Evolutionary conservation across 805 yeast genomes (phyloP), one percentile per base, ranked within the genome.

Genomic region (Starmerella ratchasimensis): DNA sequence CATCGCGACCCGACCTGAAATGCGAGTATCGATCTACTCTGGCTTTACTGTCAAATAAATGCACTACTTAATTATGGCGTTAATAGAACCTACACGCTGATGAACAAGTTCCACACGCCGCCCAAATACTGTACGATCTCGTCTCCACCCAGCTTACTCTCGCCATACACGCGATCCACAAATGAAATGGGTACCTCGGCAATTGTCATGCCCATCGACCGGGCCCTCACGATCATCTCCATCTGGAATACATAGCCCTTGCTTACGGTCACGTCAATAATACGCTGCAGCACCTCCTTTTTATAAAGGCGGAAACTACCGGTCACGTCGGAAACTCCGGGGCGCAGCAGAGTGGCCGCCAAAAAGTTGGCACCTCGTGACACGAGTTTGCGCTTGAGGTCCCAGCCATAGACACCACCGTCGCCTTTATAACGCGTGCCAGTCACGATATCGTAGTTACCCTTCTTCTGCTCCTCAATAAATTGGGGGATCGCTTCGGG

Each of bases 341-440:
- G 88, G 55, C 81, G 69, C 52, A 78, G 68, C 32, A 75, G 72
- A 18, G 75, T 70, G 24, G 80, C 66, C 29, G 88, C 84, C 49
- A 79, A 62, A 60, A 79, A 77, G 60, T 78, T 78, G 52, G 88
- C 88, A 29, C 86, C 86, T 54, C 86, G 67, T 13, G 81, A 74
- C 34, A 76, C 80, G 54, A 79, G 64, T 55, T 78, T 78, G 54
- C 88, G 65, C 66, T 78, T 77, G 57, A 78, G 68, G 53, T 79
- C 84, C 88, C 88, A 78, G 34, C 88, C 88, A 52, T 69, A 79
- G 22, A 78, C 88, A 34, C 88, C 88, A 23, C 88, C 88, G 49
- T 78, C 65, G 13, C 86, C 86, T 9, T 80, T 78, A 50, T 79
- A 78, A 52, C 88, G 68, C 7, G 88, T 79, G 6, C 67, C 67